These are phyloP conservation scores for Epichloe hybrida DNA, from an alignment of 2,329 filamentous ascomycete species.

Conservation along the genomic window DNA sequence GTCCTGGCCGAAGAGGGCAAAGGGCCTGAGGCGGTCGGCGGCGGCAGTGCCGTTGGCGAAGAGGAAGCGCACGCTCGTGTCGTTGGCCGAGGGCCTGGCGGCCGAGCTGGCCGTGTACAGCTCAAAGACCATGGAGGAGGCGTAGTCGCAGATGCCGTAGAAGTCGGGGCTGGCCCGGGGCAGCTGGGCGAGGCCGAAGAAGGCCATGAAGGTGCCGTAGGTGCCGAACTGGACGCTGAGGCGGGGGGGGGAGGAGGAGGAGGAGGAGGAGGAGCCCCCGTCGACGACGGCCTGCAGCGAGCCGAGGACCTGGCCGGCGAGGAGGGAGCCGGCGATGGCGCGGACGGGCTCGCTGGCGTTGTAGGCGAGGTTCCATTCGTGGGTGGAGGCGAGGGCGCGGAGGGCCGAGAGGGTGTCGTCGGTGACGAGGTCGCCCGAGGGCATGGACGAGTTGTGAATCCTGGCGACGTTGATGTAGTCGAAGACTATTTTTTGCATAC, in stretches of 20 bases:
- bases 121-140: slow-evolving; percentile 70
- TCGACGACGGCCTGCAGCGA: slow-evolving; percentile 38
- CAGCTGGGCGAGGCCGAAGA: slow-evolving; percentile 46
- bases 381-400: slow-evolving; percentile 58
- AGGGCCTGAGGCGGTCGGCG: slow-evolving; percentile 35
- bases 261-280: too few relatives aligned
- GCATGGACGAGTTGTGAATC: slow-evolving; percentile 49
- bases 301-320: slow-evolving; percentile 41
- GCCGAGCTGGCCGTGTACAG: slow-evolving; percentile 37
- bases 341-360: slow-evolving; percentile 56
- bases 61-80: slow-evolving; percentile 46
- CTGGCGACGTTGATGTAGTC: slow-evolving; percentile 46
- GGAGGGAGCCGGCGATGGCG: slow-evolving; percentile 44
- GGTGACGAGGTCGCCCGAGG: slow-evolving; percentile 45
- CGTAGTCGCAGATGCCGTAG: slow-evolving; percentile 70
- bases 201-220: slow-evolving; percentile 48
- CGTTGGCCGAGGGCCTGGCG: slow-evolving; percentile 25
- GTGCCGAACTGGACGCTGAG: slow-evolving; percentile 46
- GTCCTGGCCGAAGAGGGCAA: slow-evolving; percentile 46
- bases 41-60: slow-evolving; percentile 46
- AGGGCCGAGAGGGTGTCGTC: slow-evolving; percentile 46
- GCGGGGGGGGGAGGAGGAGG: slow-evolving; percentile 17
- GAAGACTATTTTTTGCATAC: slow-evolving; percentile 28
- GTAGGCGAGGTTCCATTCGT: slow-evolving; percentile 76
- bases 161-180: slow-evolving; percentile 45